Percentiles rank a stretch among this genome's conserved stretches.
Conservation (phyloP, 202 grass and related monocot species). For the Hordeum pubiflorum region DNA sequence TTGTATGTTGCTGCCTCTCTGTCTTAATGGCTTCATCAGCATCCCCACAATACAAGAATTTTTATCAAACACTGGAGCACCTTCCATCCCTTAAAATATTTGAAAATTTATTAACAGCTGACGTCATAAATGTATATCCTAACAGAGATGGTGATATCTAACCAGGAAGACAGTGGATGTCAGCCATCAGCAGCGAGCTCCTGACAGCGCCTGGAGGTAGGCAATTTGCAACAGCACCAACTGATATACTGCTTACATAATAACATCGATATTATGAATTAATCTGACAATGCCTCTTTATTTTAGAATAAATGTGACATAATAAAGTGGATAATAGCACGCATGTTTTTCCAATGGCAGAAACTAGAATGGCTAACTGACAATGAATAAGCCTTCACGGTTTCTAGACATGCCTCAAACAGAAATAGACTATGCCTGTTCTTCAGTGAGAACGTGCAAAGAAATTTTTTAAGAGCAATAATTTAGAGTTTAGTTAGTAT, state of each 20-base stretch:
- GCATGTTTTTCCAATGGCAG: neutral
- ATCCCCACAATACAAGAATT: constrained; percentile 62
- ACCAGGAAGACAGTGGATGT: constrained; percentile 84
- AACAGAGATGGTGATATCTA: constrained; percentile 19
- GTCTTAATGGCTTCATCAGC: constrained; percentile 74
- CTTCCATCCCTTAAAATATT: constrained; percentile 75
- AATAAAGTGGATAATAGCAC: neutral
- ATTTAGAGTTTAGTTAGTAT: neutral
- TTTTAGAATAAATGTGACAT: neutral
- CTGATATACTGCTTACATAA: constrained; percentile 59
- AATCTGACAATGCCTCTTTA: neutral
- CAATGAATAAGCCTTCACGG: neutral
- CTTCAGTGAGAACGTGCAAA: neutral
- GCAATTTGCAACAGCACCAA: constrained; percentile 78
- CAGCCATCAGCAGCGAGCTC: constrained; percentile 67
- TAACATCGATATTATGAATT: constrained; percentile 9
- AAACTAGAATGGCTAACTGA: constrained; percentile 6
- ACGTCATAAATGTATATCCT: constrained; percentile 15
- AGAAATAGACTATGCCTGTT: neutral
- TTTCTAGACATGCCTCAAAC: neutral
- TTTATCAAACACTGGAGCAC: constrained; percentile 77
- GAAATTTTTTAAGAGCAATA: neutral
- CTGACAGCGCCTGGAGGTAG: constrained; percentile 45
- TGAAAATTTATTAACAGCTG: constrained; percentile 26
- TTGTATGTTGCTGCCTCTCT: constrained; percentile 59